Base-by-base conservation (phyloP, 2,329 filamentous ascomycete genomes). In the Scedosporium dehoogii region DNA sequence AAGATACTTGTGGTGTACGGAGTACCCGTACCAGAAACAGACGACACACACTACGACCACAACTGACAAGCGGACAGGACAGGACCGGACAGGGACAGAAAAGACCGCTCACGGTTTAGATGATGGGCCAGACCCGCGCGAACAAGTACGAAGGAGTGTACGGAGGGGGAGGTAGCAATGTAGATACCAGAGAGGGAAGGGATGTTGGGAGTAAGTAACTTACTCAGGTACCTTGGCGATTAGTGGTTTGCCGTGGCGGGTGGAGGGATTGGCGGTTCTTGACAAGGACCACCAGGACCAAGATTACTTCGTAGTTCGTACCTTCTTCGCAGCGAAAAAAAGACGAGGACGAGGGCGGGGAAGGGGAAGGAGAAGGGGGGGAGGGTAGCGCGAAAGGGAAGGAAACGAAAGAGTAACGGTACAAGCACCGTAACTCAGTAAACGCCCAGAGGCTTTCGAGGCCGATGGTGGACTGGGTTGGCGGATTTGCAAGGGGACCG, bases 1-100 rank as follows among this genome's bases (percentile, higher is more conserved):
- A 48, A 48, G 42, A 60, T 60, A 60, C 58, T 60, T 60, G 58
- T 60, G 38, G 16, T 58, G n/a, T 41, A 58, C 44, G 44, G 58
- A 48, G 44, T 48, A 51, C 58, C 58, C 58, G 23, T 60, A n/a
- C 51, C 51, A 55, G 51, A 55, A 38, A 38, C 33, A 38, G 33
- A 38, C 33, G 33, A 38, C 33, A 38, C 33, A 38, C 33, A 38
- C 33, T 27, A 23, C 18, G 12, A 23, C 51, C 12, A 14, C 51
- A 23, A 55, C 42, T 51, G 58, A 60, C 44, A 51, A 60, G 58
- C 58, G n/a, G 42, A 33, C 25, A 21, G 10, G 21, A 53, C 48
- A 6, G 56, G 56, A 29, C 27, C 4, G 27, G 27, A 29, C 56
- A 58, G 56, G n/a, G 25, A n/a, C 27, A 25, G 33, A 38, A 38